Conservation (phyloP, 2,329 filamentous ascomycete species). For the Aspergillus tubingensis region DNA sequence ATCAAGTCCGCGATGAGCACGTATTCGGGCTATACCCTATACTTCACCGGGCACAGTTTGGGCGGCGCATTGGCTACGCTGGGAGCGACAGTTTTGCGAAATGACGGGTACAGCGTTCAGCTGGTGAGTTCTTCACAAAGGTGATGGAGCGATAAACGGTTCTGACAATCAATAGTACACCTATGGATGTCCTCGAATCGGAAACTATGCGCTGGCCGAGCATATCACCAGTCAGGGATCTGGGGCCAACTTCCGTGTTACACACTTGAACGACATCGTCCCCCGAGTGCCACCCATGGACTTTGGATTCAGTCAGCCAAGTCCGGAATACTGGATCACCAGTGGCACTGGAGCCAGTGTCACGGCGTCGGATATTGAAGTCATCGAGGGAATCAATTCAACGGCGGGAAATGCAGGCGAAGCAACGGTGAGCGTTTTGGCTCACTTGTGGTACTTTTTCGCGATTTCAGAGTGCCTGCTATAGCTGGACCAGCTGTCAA, state of each 20-base stretch:
- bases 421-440: conserved; percentile 21
- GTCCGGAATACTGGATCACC: conserved; percentile 47
- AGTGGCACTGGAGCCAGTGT: conserved; percentile 31
- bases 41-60: conserved; percentile 54
- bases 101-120: conserved; percentile 42
- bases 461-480: conserved; percentile 28
- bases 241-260: conserved; percentile 37
- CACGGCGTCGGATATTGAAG: conserved; percentile 33
- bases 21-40: conserved; percentile 47
- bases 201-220: conserved; percentile 39
- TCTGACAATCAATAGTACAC: conserved; percentile 36
- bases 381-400: conserved; percentile 36
- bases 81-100: conserved; percentile 49
- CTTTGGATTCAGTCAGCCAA: conserved; percentile 39
- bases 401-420: conserved; percentile 38
- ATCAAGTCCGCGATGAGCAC: conserved; percentile 32
- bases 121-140: conserved; percentile 39
- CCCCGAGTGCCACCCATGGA: conserved; percentile 40
- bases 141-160: background rate
- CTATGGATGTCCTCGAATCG: conserved; percentile 47
- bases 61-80: conserved; percentile 55
- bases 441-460: conserved; percentile 40
- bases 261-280: conserved; percentile 42
- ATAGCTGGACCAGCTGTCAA: background rate
- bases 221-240: conserved; percentile 41